A percentile compares a stretch with the other conserved stretches of the same genome.
Evolutionary conservation across 208 protist species (phyloP).

Genomic region (Leishmania tarentolae): DNA sequence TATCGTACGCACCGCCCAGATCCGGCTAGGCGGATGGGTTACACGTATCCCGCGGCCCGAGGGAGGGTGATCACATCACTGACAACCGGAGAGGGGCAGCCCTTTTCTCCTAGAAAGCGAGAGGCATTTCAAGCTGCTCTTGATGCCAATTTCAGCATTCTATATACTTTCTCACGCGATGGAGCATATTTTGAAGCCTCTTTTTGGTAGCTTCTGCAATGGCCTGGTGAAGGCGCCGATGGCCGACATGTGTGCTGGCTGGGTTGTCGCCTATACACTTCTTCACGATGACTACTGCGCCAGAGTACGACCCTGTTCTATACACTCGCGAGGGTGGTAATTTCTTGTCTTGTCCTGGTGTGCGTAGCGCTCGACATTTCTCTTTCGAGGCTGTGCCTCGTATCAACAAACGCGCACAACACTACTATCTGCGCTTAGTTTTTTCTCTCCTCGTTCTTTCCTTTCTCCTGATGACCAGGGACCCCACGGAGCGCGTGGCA

Average conservation of each 20-base stretch:
- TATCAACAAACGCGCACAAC: background rate
- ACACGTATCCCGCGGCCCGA: background rate
- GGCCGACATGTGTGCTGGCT: background rate
- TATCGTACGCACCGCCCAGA: slow-evolving; percentile 64
- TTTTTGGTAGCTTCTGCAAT: background rate
- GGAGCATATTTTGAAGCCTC: background rate
- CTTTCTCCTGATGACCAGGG: background rate
- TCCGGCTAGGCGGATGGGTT: slow-evolving; percentile 8
- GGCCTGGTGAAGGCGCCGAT: background rate
- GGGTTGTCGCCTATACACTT: background rate
- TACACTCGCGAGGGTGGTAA: background rate
- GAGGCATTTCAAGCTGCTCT: background rate
- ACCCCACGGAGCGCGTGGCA: background rate
- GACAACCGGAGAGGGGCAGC: background rate
- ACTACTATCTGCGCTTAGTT: background rate
- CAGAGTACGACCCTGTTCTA: background rate
- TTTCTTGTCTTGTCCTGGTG: background rate
- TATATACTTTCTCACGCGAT: background rate
- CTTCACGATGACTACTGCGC: background rate
- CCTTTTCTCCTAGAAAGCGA: background rate
- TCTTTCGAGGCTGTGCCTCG: background rate
- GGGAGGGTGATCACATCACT: too few relatives aligned
- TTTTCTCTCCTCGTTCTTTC: background rate
- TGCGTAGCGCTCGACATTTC: background rate
- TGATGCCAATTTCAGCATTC: background rate